A percentile compares a stretch with the other conserved stretches of the same genome.
Evolutionary conservation across 345 rosid genomes (phyloP).

Genomic region (Excoecaria cochinchinensis): DNA sequence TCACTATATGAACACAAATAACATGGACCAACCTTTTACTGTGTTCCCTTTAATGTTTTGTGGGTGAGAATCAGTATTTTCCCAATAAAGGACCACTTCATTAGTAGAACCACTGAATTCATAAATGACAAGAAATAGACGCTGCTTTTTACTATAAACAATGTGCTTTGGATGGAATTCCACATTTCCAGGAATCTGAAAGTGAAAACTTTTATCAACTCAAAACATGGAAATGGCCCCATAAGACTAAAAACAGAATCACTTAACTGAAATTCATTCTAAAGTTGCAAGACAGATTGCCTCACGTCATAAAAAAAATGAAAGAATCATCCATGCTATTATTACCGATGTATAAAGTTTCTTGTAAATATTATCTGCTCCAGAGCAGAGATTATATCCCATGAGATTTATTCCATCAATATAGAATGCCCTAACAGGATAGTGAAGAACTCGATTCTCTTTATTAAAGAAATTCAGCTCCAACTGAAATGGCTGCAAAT

Average conservation of each 20-base stretch:
- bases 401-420: conserved; percentile 79
- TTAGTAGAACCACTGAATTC: conserved; percentile 79
- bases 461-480: conserved; percentile 94
- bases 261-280: not conserved
- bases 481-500: conserved; percentile 88
- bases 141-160: conserved; percentile 68
- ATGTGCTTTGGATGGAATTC: conserved; percentile 74
- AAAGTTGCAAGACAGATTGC: conserved; percentile 12
- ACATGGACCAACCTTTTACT: conserved; percentile 58
- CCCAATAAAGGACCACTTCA: conserved; percentile 93
- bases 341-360: conserved; percentile 84
- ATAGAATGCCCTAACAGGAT: conserved; percentile 89
- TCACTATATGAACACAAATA: conserved; percentile 9
- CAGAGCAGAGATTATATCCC: conserved; percentile 89
- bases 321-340: conserved; percentile 16
- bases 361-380: conserved; percentile 72
- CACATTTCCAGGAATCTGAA: conserved; percentile 81
- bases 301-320: not conserved
- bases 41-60: conserved; percentile 76
- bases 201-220: conserved; percentile 7
- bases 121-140: conserved; percentile 76
- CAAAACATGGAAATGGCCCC: conserved; percentile 4
- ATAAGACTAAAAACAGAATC: not conserved
- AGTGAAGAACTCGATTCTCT: conserved; percentile 93
- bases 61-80: conserved; percentile 65